These are phyloP conservation scores for Trichoderma semiorbis DNA, from an alignment of 2,329 filamentous ascomycete genomes.

Conservation along the genomic window DNA sequence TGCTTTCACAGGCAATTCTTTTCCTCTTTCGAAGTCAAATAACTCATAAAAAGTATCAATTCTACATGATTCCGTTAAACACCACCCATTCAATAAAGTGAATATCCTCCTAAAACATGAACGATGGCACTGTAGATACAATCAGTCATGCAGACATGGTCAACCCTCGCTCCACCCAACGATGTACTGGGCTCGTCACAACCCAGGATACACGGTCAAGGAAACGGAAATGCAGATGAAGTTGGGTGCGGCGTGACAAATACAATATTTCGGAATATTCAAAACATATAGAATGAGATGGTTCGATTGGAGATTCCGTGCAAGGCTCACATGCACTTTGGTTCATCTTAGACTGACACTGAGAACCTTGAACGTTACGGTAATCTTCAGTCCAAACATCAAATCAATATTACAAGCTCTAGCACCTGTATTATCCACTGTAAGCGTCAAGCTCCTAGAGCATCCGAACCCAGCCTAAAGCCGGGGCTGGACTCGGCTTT, in stretches of 20 bases:
- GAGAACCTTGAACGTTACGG: not conserved
- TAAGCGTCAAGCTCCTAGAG: not conserved
- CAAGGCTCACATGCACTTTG: not conserved
- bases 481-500: slow-evolving; percentile 4
- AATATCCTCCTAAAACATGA: no score
- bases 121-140: no score
- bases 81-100: no score
- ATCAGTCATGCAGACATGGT: no score
- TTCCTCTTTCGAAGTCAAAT: no score
- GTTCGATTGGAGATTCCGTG: not conserved
- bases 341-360: not conserved
- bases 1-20: no score
- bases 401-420: not conserved
- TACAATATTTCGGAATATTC: not conserved
- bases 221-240: not conserved
- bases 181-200: not conserved
- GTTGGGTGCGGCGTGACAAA: not conserved
- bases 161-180: not conserved
- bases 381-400: not conserved
- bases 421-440: not conserved
- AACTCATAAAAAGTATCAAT: no score
- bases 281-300: not conserved
- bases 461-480: not conserved
- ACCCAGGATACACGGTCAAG: not conserved
- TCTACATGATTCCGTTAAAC: no score